Conservation (phyloP, 2,329 filamentous ascomycete genomes). For the Chaetomiaceae sp. region DNA sequence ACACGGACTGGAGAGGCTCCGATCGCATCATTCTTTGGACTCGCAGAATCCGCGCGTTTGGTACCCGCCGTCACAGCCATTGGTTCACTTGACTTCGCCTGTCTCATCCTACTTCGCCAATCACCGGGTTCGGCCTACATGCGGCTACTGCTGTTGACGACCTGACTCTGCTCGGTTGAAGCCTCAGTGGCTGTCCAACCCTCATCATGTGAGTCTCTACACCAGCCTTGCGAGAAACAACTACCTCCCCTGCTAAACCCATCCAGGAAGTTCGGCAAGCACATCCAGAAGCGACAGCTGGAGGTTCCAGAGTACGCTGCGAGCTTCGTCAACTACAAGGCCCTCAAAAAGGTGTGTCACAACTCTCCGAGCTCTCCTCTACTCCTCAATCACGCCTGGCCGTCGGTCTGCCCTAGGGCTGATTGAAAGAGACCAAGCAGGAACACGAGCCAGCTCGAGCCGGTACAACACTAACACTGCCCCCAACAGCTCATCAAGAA, state of each 20-base stretch:
- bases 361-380: not conserved
- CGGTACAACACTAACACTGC: slow-evolving; percentile 24
- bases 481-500: slow-evolving; percentile 86
- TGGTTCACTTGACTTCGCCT: not conserved
- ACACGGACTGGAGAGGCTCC: not conserved
- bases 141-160: slow-evolving; percentile 1
- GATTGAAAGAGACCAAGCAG: slow-evolving; percentile 9
- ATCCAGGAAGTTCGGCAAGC: slow-evolving; percentile 97
- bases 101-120: slow-evolving; percentile 6
- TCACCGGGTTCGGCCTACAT: slow-evolving; percentile 13
- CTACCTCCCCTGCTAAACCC: slow-evolving; percentile 23
- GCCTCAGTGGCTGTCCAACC: slow-evolving; percentile 10
- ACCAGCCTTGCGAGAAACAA: not conserved
- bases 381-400: not conserved
- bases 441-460: not conserved
- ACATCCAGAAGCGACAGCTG: slow-evolving; percentile 97
- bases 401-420: slow-evolving; percentile 20
- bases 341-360: slow-evolving; percentile 81
- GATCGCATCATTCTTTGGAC: not conserved
- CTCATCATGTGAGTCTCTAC: slow-evolving; percentile 16
- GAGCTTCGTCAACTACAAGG: slow-evolving; percentile 99
- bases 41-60: not conserved
- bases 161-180: slow-evolving; percentile 7
- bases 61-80: not conserved
- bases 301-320: slow-evolving; percentile 99